These are phyloP conservation scores for Huntiella savannae DNA, from an alignment of 2,329 filamentous ascomycete species.

Conservation along the genomic window DNA sequence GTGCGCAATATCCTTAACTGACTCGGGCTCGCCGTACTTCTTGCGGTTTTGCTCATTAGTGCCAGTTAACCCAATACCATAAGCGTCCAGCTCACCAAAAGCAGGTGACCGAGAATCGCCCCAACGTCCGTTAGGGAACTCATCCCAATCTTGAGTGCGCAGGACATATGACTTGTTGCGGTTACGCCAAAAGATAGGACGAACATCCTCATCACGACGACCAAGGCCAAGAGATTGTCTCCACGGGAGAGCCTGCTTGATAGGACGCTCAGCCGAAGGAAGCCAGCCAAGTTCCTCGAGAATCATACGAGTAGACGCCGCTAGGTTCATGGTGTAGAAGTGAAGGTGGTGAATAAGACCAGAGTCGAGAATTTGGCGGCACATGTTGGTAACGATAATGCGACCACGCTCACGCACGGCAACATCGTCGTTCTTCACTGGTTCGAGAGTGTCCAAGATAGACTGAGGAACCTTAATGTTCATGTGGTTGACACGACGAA, in stretches of 20 bases:
- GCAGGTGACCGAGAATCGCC: constrained; percentile 91
- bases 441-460: constrained; percentile 70
- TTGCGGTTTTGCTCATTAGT: constrained; percentile 93
- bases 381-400: constrained; percentile 73
- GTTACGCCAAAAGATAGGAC: constrained; percentile 97
- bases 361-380: constrained; percentile 60
- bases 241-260: constrained; percentile 88
- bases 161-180: constrained; percentile 88
- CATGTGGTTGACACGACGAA: constrained; percentile 80
- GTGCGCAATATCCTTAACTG: constrained; percentile 59
- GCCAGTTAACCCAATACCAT: constrained; percentile 82
- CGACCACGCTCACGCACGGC: constrained; percentile 82
- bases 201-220: constrained; percentile 80
- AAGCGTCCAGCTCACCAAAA: constrained; percentile 86
- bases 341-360: constrained; percentile 69
- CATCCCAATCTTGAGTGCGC: constrained; percentile 95
- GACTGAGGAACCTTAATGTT: constrained; percentile 63
- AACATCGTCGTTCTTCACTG: constrained; percentile 90
- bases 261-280: constrained; percentile 56
- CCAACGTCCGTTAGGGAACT: constrained; percentile 97
- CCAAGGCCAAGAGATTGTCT: constrained; percentile 81
- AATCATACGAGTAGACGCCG: constrained; percentile 82
- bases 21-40: constrained; percentile 75
- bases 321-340: constrained; percentile 99
- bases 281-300: constrained; percentile 74